A percentile compares a stretch with the other conserved stretches of the same genome.
These are phyloP conservation scores for Beverwykella pulmonaria DNA, from an alignment of 495 filamentous ascomycete species.

Conservation along the genomic window DNA sequence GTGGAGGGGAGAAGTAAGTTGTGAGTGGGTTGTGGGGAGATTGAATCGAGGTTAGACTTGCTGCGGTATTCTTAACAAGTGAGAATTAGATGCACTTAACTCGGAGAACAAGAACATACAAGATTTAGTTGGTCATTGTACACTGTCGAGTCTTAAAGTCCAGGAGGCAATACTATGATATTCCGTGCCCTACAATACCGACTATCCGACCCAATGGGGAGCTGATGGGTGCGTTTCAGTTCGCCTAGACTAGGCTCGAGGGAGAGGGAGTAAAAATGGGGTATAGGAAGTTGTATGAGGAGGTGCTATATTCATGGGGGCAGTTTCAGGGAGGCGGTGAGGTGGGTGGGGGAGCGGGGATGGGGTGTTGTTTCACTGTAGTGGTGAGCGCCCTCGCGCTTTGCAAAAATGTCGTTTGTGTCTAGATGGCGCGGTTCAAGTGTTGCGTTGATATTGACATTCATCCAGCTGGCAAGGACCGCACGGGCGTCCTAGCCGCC, in stretches of 20 bases:
- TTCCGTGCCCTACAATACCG: no score
- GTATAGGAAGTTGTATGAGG: constrained; percentile 28
- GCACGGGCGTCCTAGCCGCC: constrained; percentile 66
- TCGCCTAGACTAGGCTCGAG: no score
- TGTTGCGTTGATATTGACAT: no score
- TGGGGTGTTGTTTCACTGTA: constrained; percentile 61
- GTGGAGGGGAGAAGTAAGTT: constrained; percentile 54
- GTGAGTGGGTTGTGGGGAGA: constrained; percentile 31
- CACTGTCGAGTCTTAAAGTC: no score
- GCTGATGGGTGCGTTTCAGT: constrained; percentile 7
- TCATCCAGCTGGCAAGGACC: constrained; percentile 58
- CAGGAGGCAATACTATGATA: no score
- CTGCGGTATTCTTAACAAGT: no score
- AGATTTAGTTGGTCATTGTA: no score
- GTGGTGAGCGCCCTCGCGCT: constrained; percentile 27
- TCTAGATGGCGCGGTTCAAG: no score
- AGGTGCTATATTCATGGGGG: constrained; percentile 48
- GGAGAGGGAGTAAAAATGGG: constrained; percentile 15
- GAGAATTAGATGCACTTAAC: no score
- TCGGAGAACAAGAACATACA: no score
- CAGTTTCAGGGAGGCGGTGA: constrained; percentile 46
- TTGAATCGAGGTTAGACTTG: no score
- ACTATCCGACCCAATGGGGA: constrained; percentile 12
- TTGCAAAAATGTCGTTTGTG: not conserved
- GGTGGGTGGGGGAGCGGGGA: constrained; percentile 48